Evolutionary conservation across 2,329 filamentous ascomycete species (phyloP).

Genomic region (Ceratocystis diversiconidia): DNA sequence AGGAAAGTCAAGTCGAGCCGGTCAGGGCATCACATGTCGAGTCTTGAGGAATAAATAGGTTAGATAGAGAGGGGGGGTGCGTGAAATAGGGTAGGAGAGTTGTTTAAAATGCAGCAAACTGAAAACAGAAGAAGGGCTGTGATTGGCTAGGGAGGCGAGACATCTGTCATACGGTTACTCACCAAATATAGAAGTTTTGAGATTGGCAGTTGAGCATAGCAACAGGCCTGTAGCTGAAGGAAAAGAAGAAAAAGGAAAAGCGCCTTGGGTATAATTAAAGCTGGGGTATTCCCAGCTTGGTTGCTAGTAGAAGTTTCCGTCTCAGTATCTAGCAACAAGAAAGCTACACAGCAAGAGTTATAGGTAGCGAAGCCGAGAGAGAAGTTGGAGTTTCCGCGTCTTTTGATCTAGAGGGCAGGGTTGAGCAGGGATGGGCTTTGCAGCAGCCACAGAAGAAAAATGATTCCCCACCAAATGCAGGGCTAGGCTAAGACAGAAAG

Average conservation of each 20-base stretch:
- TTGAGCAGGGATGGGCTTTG: no score
- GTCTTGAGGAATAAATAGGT: background rate
- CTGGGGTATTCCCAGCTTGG: no score
- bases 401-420: no score
- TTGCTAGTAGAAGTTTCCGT: no score
- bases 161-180: slow-evolving; percentile 7
- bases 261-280: background rate
- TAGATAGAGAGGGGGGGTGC: background rate
- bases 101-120: background rate
- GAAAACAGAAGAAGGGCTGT: slow-evolving; percentile 4
- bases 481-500: background rate
- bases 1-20: no score
- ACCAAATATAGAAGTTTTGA: slow-evolving; percentile 8
- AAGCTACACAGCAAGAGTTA: no score
- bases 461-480: background rate
- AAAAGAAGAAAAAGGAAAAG: background rate
- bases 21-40: background rate
- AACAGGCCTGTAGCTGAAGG: background rate
- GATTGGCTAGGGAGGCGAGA: background rate
- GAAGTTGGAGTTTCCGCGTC: no score
- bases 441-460: no score
- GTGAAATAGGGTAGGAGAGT: background rate
- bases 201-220: background rate
- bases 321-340: no score
- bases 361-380: no score